phyloP scores from a whole-genome alignment of 2,329 filamentous ascomycete genomes.

The Scedosporium minutisporum region DNA sequence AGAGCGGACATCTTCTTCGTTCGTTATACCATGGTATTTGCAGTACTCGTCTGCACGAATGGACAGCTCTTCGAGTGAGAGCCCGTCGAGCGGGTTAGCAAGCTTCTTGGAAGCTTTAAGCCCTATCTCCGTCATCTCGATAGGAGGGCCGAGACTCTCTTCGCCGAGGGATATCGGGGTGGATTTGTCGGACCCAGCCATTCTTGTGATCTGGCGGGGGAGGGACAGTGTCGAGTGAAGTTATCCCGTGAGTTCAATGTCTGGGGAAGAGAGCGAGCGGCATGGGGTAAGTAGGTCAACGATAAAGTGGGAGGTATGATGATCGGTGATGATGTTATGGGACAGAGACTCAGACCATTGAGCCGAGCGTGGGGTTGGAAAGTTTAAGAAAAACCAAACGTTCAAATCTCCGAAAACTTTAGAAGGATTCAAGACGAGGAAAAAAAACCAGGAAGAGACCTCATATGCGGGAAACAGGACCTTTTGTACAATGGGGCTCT shows the following conservation, averaged over 20 bases:
- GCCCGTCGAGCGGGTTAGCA: constrained; percentile 3
- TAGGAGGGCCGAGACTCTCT: background rate
- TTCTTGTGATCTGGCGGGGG: background rate
- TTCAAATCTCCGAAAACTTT: background rate
- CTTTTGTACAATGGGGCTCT: background rate
- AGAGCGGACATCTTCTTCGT: constrained; percentile 45
- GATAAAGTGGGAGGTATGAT: background rate
- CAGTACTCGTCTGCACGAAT: constrained; percentile 11
- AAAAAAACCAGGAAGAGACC: background rate
- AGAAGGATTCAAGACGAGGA: background rate
- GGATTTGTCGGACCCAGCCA: background rate
- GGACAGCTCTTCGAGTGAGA: background rate
- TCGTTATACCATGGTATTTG: constrained; percentile 39
- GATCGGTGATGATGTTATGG: background rate
- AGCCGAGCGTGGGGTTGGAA: background rate
- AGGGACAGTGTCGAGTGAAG: background rate
- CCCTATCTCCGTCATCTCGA: background rate
- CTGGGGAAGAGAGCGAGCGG: background rate
- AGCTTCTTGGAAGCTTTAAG: constrained; percentile 1
- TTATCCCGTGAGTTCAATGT: background rate
- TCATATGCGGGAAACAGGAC: background rate
- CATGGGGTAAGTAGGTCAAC: too few relatives aligned
- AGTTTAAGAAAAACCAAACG: background rate
- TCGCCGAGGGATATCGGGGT: background rate
- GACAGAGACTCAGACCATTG: background rate